A percentile compares a stretch with the other conserved stretches of the same genome.
These are phyloP conservation scores for Sindora glabra DNA, from an alignment of 306 rosid genomes.

Conservation along the genomic window DNA sequence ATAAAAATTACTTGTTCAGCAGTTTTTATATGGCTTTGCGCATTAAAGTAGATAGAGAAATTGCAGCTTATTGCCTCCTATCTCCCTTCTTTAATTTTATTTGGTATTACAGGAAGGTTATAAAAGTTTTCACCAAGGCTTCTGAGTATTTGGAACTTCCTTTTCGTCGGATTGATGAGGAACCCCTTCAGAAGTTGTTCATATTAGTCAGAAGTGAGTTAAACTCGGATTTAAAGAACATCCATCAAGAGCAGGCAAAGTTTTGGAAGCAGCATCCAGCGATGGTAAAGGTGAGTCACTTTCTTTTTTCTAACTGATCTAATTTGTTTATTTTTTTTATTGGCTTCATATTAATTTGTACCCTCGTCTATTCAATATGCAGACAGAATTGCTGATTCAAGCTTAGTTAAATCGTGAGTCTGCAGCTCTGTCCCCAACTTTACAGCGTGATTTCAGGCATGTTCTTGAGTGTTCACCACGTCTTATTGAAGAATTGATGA, in stretches of 20 bases:
- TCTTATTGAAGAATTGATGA: slow-evolving; percentile 70
- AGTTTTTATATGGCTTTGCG: too few species aligned
- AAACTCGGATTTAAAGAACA: slow-evolving; percentile 61
- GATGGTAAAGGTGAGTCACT: slow-evolving; percentile 44
- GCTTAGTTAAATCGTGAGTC: slow-evolving; percentile 55
- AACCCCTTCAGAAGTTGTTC: slow-evolving; percentile 60
- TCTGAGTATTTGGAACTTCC: slow-evolving; percentile 63
- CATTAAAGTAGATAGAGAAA: too few species aligned
- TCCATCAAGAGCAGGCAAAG: slow-evolving; percentile 63
- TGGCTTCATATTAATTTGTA: not conserved
- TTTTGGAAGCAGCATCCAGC: slow-evolving; percentile 77
- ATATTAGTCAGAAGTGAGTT: slow-evolving; percentile 62
- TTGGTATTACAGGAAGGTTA: slow-evolving; percentile 44
- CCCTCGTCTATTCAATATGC: slow-evolving; percentile 9
- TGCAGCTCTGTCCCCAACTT: slow-evolving; percentile 41
- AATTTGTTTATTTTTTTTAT: not conserved
- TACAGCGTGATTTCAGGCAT: slow-evolving; percentile 44
- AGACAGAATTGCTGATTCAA: slow-evolving; percentile 67
- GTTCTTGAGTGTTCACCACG: slow-evolving; percentile 64
- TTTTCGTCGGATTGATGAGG: slow-evolving; percentile 56
- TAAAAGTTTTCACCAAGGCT: slow-evolving; percentile 65
- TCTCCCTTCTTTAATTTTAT: not conserved
- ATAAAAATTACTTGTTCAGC: too few species aligned
- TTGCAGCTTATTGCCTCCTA: not conserved
- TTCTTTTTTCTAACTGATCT: not conserved